Percentiles rank a stretch among this genome's conserved stretches.
These are phyloP conservation scores for Tuber calosporum DNA, from an alignment of 495 filamentous ascomycete genomes.

Conservation along the genomic window DNA sequence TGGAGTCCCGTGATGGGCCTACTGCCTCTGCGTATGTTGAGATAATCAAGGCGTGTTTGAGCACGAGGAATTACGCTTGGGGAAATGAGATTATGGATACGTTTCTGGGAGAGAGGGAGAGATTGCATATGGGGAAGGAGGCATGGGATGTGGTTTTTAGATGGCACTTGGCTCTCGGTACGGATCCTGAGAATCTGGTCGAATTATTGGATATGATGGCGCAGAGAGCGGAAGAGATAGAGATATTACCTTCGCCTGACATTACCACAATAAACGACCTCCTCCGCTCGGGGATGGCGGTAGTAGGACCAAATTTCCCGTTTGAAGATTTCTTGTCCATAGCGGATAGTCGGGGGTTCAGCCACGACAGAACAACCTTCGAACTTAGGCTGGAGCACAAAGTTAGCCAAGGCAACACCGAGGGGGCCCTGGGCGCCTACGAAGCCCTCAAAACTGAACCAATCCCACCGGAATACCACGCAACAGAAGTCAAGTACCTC, in stretches of 20 bases:
- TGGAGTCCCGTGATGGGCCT: conserved; percentile 45
- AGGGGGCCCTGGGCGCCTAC: conserved; percentile 58
- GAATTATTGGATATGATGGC: conserved; percentile 59
- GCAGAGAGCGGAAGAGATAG: conserved; percentile 37
- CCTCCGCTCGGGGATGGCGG: conserved; percentile 45
- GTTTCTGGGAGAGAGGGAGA: conserved; percentile 47
- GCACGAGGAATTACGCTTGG: conserved; percentile 57
- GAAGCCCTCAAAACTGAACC: conserved; percentile 47
- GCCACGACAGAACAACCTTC: conserved; percentile 58
- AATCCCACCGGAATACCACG: conserved; percentile 29
- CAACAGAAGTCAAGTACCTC: conserved; percentile 18
- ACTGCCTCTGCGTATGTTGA: conserved; percentile 47
- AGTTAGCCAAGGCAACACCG: conserved; percentile 60
- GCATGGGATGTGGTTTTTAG: conserved; percentile 64
- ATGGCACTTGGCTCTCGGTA: conserved; percentile 64
- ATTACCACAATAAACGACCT: conserved; percentile 68
- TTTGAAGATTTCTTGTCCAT: conserved; percentile 65
- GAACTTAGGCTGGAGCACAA: conserved; percentile 69
- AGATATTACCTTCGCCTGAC: conserved; percentile 46
- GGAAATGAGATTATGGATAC: conserved; percentile 57
- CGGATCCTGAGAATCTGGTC: conserved; percentile 61
- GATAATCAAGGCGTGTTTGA: conserved; percentile 53
- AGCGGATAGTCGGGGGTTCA: conserved; percentile 55
- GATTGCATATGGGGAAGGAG: conserved; percentile 55
- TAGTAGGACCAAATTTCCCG: conserved; percentile 45